Percentiles rank a stretch among this genome's conserved stretches.
Evolutionary conservation across 352 stramenopile genomes (phyloP).

Genomic region (Globisporangium yorkense): DNA sequence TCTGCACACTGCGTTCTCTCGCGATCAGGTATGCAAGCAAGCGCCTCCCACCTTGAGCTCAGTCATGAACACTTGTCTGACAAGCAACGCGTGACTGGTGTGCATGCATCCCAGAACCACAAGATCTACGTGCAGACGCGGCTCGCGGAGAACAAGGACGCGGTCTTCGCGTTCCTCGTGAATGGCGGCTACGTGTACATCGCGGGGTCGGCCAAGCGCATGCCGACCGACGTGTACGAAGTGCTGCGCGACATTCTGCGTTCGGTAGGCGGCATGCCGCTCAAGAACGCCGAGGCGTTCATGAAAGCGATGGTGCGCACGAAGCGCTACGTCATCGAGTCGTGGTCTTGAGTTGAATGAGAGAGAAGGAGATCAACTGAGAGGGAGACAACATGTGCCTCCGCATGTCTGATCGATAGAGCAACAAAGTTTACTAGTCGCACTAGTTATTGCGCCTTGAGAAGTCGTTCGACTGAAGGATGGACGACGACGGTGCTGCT

Average conservation of each 20-base stretch:
- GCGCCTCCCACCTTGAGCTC: too few species aligned
- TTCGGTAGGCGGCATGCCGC: slow-evolving; percentile 59
- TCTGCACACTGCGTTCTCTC: slow-evolving; percentile 88
- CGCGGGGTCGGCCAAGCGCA: slow-evolving; percentile 87
- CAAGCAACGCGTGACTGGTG: not conserved
- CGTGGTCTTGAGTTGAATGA: slow-evolving; percentile 52
- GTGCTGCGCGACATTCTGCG: slow-evolving; percentile 83
- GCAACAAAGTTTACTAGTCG: not conserved
- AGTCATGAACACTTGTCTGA: not conserved
- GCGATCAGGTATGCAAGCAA: slow-evolving; percentile 54
- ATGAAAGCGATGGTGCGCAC: slow-evolving; percentile 72
- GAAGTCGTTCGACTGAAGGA: not conserved
- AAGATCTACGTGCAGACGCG: slow-evolving; percentile 92
- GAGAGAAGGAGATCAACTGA: not conserved
- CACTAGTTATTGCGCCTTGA: not conserved
- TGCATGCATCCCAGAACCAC: slow-evolving; percentile 26
- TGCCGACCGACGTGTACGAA: slow-evolving; percentile 90
- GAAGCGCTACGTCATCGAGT: slow-evolving; percentile 84
- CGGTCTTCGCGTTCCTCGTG: slow-evolving; percentile 64
- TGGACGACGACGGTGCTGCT: not conserved
- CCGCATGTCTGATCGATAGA: not conserved
- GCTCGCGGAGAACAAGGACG: slow-evolving; percentile 76
- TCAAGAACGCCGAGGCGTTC: slow-evolving; percentile 56
- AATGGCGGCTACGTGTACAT: slow-evolving; percentile 78
- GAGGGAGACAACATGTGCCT: not conserved